Base-by-base conservation (phyloP, 1,139 yeast species). In the Meyerozyma elateridarum region DNA sequence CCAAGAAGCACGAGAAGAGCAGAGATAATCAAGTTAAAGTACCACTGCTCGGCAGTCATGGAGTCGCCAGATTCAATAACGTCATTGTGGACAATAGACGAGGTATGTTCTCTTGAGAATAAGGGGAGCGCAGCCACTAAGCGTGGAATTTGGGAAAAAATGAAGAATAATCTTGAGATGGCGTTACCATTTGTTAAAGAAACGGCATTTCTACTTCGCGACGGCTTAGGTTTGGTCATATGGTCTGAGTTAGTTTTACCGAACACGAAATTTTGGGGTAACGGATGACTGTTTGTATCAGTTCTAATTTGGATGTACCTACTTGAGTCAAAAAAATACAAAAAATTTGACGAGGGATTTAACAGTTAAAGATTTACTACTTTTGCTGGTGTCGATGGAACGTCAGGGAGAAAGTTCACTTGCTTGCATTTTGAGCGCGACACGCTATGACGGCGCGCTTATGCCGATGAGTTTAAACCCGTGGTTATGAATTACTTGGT, bases 1-100 rank as follows among this genome's bases (percentile, higher is more conserved):
- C 98, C 98, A 4, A 88, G 71, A 26, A 91, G 54, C 2, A 91
- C 97, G 22, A 91, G 70, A 16, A 71, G 46, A 3, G 72, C 73
- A 1, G 95, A 83, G 3, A 84, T 63, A 24, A 71, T 40, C 48
- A 80, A 56, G 48, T 79, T 73, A 34, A 70, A 40, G 60, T 75
- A 76, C 45, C 76, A 77, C 39, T 73, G 58, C 38, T 62, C 62
- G 5, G 60, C 46, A 2, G 70, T 51, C 59, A 66, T 51, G 8
- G 13, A 21, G 14, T 37, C 38, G 20, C 35, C 33, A n/a, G 22
- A 29, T 6, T 29, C 27, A 8, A 34, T 27, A 21, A 30, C 28
- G 18, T 25, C 35, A 11, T 28, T 28, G 15, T 33, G 29, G 6
- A 32, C 32, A 15, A 29, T 4, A 2, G 27, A 24, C 8, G 14